These are phyloP conservation scores for Ophiostoma sp. DNA, from an alignment of 2,329 filamentous ascomycete species.

Conservation along the genomic window DNA sequence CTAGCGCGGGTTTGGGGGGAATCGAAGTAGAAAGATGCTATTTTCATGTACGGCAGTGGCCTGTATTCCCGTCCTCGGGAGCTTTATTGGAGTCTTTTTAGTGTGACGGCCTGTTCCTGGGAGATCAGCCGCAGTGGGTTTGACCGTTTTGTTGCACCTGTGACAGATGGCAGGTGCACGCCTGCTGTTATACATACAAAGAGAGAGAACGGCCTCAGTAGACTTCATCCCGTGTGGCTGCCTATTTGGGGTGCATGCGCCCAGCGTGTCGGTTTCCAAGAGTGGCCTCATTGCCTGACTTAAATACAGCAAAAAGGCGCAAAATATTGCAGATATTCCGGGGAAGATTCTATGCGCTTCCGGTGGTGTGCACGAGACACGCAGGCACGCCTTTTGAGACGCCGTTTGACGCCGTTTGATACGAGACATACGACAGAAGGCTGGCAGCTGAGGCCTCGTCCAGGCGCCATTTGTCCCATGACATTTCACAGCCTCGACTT, in stretches of 20 bases:
- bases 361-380: conserved; percentile 18
- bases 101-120: conserved; percentile 21
- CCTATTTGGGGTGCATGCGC: conserved; percentile 9
- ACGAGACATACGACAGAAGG: neutral
- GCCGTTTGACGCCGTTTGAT: neutral
- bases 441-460: neutral
- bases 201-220: neutral
- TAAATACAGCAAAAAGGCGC: neutral
- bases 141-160: neutral
- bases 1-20: conserved; percentile 6
- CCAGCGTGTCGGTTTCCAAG: neutral
- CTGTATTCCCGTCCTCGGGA: neutral
- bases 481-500: neutral
- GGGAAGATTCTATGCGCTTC: neutral
- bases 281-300: neutral
- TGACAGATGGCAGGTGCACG: neutral
- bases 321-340: neutral
- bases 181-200: neutral
- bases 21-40: neutral
- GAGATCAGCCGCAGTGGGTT: conserved; percentile 21
- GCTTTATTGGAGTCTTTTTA: neutral
- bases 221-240: neutral
- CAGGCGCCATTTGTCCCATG: neutral
- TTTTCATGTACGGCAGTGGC: neutral
- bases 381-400: neutral